These are phyloP conservation scores for Sugiyamaella castrensis DNA, from an alignment of 1,139 yeast species.

Conservation along the genomic window DNA sequence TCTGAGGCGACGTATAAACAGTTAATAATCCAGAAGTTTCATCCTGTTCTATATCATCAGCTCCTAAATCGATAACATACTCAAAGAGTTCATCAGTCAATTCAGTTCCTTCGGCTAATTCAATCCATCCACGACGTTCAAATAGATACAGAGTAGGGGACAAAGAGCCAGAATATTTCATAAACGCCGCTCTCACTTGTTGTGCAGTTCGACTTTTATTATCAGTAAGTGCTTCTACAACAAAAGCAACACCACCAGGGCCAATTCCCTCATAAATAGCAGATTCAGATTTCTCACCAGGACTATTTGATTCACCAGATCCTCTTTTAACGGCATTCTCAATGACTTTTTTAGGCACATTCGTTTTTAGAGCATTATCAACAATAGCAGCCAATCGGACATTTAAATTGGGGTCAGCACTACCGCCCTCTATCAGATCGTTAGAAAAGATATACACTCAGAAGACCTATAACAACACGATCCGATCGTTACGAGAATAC, in stretches of 20 bases:
- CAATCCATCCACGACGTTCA: constrained; percentile 69
- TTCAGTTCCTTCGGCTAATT: constrained; percentile 43
- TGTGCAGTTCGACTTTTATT: constrained; percentile 82
- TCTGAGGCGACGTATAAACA: constrained; percentile 55
- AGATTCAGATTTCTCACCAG: constrained; percentile 40
- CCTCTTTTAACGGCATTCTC: constrained; percentile 88
- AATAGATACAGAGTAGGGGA: constrained; percentile 79
- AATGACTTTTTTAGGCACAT: constrained; percentile 79
- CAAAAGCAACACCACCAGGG: constrained; percentile 85
- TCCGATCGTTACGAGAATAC: neutral
- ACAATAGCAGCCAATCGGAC: constrained; percentile 70
- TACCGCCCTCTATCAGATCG: constrained; percentile 43
- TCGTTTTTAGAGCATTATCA: constrained; percentile 73
- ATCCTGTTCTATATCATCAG: constrained; percentile 64
- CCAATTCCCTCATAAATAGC: constrained; percentile 86
- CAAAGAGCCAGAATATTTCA: constrained; percentile 64
- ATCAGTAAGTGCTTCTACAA: constrained; percentile 84
- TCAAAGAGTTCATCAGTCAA: constrained; percentile 62
- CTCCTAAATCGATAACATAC: constrained; percentile 72
- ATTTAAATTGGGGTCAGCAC: constrained; percentile 59
- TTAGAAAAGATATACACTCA: too few species aligned
- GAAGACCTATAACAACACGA: neutral
- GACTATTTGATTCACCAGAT: constrained; percentile 50
- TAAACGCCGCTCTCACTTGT: constrained; percentile 69
- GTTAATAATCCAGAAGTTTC: constrained; percentile 16